Base-by-base conservation (phyloP, 352 stramenopile species). In the Pythium graminicola region DNA sequence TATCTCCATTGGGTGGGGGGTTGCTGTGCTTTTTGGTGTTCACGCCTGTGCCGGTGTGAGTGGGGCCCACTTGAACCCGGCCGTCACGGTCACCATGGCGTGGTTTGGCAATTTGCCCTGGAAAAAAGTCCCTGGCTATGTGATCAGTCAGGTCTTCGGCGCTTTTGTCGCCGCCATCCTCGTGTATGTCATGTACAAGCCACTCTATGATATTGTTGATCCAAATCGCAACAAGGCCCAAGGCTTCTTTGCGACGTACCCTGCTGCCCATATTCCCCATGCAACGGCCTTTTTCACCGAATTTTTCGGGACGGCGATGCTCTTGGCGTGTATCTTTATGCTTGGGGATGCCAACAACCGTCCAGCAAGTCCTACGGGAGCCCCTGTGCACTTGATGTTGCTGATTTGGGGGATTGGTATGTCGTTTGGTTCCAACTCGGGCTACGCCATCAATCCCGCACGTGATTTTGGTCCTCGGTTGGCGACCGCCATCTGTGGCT, bases 1-100 rank as follows among this genome's bases (percentile, higher is more conserved):
- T 13, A 49, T 79, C 6, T 74, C 54, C 23, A 23, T 79, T n/a
- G 53, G 24, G 11, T 79, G 70, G 64, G 70, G 70, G 14, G 44
- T 80, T 19, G 70, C 61, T 0, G 67, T 76, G 33, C 70, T 74
- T 57, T 24, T 80, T 17, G 70, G 14, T 17, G 68, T 76, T 42
- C 64, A 79, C 56, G 27, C 64, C 2, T 56, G 46, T 17, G 66
- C 57, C 5, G 62, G 67, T 32, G 64, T 72, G 40, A 76, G 66
- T 49, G 38, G 51, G 40, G 51, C 38, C 40, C 67, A 80, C 63
- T 51, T 76, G 17, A 80, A 80, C 55, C 70, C 70, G 4, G 67
- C 70, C 20, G 53, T 80, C 28, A 72, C 70, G 19, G 14, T 71
- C 38, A 22, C 59, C 14, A 55, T 69, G 23, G 57, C 65, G 2